Base-by-base conservation (phyloP, 2,329 filamentous ascomycete genomes). In the Fusarium sororula region DNA sequence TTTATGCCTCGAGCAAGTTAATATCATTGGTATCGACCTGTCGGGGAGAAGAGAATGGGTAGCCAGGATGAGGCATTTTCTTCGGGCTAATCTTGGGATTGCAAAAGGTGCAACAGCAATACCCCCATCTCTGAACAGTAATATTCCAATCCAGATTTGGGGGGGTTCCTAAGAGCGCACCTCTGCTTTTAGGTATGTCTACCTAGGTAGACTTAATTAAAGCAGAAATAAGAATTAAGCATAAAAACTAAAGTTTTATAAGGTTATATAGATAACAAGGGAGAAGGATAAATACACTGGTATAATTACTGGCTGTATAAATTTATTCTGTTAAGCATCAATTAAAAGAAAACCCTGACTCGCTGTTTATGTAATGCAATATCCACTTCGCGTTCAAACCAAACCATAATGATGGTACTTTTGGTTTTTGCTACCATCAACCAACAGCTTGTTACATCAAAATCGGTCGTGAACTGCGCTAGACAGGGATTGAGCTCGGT, bases 181-280 rank as follows among this genome's bases (percentile, higher is more conserved):
- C 7, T 45, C 4, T 45, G 4, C 4, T 7, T 14, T 10, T 20
- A 7, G 9, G 12, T 2, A 26, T 45, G 18, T 8, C 4, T 10
- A 26, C 13, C 3, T 26, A 7, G 13, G 24, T 26, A 45, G 18
- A 45, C 3, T 20, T 20, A 20, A n/a, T n/a, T 1, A n/a, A 22
- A 42, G 22, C 13, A 42, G 8, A 22, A 7, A 3, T 42, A 42
- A 47, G 1, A 20, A 20, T 2, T 47, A 28, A 28, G 24, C 3
- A 20, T 14, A 14, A 20, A 47, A 4, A 10, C 17, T 6, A 20
- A 26, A 5, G 12, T 11, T 9, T 9, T 20, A 20, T 14, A 4
- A 20, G 20, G 44, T 10, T 1, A 7, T 20, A 1, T 4, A 0
- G 8, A 26, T 6, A 26, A 4, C 1, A 6, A 20, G 18, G 0